Percentiles rank a stretch among this genome's conserved stretches.
Conservation (phyloP, 2,329 filamentous ascomycete genomes). For the Aspergillus uvarum region DNA sequence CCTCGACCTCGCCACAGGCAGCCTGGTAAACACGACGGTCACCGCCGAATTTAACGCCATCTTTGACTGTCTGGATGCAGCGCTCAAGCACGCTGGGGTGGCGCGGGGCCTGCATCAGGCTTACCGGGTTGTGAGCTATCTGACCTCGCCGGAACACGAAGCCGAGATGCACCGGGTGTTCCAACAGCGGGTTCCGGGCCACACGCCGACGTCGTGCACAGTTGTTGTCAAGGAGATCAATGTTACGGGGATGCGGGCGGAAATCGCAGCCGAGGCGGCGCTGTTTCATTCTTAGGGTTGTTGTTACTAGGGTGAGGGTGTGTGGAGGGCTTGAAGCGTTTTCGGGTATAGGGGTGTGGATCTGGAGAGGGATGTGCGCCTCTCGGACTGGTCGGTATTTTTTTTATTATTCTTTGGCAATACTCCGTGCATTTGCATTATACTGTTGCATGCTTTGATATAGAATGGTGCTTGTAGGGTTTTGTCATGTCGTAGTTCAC, state of each 20-base stretch:
- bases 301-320: too few species aligned
- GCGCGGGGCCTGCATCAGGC: not conserved
- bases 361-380: too few species aligned
- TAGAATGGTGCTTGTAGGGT: too few species aligned
- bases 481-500: too few species aligned
- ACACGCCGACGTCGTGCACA: constrained; percentile 13
- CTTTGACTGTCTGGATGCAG: constrained; percentile 17
- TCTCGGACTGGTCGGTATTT: too few species aligned
- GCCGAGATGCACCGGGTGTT: constrained; percentile 5
- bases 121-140: not conserved
- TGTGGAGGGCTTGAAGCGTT: too few species aligned
- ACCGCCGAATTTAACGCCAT: constrained; percentile 13
- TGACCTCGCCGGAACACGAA: not conserved
- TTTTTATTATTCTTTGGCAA: too few species aligned
- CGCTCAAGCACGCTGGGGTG: constrained; percentile 14
- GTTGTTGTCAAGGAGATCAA: constrained; percentile 9
- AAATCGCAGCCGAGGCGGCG: constrained; percentile 5
- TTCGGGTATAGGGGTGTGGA: too few species aligned
- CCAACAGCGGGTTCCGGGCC: not conserved
- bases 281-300: too few species aligned
- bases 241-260: constrained; percentile 13
- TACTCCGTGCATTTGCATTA: too few species aligned
- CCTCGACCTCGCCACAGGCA: not conserved
- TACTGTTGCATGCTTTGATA: too few species aligned
- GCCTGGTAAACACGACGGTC: too few species aligned